Conservation (phyloP, 2,329 filamentous ascomycete species). For the Trichoderma sp. region DNA sequence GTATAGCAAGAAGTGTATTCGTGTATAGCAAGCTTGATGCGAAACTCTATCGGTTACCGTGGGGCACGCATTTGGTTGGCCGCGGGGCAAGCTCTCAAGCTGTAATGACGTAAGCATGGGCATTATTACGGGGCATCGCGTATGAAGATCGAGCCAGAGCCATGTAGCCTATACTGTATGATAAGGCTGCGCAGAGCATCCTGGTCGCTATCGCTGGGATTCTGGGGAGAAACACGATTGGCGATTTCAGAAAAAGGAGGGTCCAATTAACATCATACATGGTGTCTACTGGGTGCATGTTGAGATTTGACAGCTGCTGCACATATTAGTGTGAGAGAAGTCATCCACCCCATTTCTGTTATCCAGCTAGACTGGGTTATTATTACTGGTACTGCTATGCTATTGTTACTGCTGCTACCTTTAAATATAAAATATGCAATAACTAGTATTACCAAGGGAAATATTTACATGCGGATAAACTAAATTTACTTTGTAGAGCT, state of each 20-base stretch:
- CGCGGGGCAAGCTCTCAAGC: conserved; percentile 22
- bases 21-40: conserved; percentile 5
- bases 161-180: not conserved
- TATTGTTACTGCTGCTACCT: no score
- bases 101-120: conserved; percentile 21
- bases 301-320: not conserved
- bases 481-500: no score
- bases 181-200: not conserved
- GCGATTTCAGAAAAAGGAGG: not conserved
- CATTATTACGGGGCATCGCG: conserved; percentile 10
- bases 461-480: no score
- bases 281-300: not conserved
- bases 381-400: no score
- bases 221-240: not conserved
- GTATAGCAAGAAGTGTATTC: not conserved
- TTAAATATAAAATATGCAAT: no score
- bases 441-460: no score
- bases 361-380: no score
- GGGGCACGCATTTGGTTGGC: conserved; percentile 22
- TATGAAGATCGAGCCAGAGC: not conserved
- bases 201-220: not conserved
- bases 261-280: not conserved
- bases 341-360: no score
- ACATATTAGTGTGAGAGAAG: no score
- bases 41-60: conserved; percentile 8